Conservation (phyloP, 208 protist genomes). For the Wallacemonas collosoma region DNA sequence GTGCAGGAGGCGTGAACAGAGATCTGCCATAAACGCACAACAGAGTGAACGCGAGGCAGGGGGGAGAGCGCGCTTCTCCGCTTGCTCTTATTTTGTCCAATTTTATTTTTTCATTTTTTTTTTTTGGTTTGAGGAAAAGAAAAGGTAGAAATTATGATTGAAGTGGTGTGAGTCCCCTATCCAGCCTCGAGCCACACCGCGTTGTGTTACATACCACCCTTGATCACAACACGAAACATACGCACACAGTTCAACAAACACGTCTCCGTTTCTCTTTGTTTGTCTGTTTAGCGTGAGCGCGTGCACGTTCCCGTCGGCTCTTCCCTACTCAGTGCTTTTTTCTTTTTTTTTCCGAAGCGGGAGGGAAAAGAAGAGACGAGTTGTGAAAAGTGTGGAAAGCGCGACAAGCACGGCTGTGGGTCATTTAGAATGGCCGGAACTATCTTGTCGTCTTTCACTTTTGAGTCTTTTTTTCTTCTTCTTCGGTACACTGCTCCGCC, state of each 20-base stretch:
- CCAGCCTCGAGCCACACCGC: conserved; percentile 13
- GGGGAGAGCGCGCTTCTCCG: too few relatives aligned
- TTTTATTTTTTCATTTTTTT: not conserved
- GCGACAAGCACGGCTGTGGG: conserved; percentile 8
- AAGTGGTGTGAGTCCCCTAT: conserved; percentile 24
- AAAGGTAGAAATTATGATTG: conserved; percentile 15
- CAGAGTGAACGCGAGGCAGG: too few relatives aligned
- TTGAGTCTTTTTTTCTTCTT: not conserved
- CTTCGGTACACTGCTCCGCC: not conserved
- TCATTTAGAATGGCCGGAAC: conserved; percentile 22
- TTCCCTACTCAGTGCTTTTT: not conserved
- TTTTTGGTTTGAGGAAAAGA: conserved; percentile 2
- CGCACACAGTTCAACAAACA: not conserved
- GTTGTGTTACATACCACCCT: conserved; percentile 1
- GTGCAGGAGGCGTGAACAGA: too few relatives aligned
- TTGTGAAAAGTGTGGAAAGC: not conserved
- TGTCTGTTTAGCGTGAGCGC: not conserved
- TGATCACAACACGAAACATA: conserved; percentile 10
- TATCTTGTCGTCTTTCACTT: conserved; percentile 25
- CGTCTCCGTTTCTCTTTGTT: not conserved
- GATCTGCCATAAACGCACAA: too few relatives aligned
- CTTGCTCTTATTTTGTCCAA: too few relatives aligned
- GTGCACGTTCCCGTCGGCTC: not conserved
- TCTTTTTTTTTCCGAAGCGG: not conserved
- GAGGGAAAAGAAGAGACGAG: not conserved